Evolutionary conservation across 2,329 filamentous ascomycete species (phyloP).

Genomic region (Colletotrichum simmondsii): DNA sequence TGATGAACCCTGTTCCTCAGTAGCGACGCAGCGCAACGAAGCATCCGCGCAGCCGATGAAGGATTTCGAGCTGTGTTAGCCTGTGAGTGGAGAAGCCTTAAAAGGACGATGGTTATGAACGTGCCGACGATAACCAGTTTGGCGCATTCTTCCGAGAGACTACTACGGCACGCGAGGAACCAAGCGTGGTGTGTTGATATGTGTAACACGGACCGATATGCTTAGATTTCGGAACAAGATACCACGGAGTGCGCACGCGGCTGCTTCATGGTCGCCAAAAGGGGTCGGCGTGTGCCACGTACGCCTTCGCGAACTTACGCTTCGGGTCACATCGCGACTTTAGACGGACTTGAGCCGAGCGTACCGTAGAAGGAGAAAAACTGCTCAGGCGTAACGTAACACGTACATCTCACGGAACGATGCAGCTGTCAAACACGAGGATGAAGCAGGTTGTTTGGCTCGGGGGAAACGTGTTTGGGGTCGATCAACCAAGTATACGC

Average conservation of each 20-base stretch:
- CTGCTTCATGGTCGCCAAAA: neutral
- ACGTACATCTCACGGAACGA: neutral
- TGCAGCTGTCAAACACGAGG: slow-evolving; percentile 11
- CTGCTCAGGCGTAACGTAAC: slow-evolving; percentile 21
- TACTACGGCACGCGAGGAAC: neutral
- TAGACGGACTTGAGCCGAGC: neutral
- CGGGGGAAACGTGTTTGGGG: neutral
- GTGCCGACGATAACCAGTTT: slow-evolving; percentile 6
- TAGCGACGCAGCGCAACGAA: slow-evolving; percentile 11
- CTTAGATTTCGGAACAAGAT: neutral
- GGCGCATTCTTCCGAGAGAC: neutral
- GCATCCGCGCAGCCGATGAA: slow-evolving; percentile 13
- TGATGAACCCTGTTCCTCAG: neutral
- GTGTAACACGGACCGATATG: neutral
- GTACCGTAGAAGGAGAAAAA: slow-evolving; percentile 1
- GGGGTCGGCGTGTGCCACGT: slow-evolving; percentile 4
- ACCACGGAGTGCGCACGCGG: neutral
- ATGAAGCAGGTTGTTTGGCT: slow-evolving; percentile 6
- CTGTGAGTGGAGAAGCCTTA: neutral
- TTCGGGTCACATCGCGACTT: neutral
- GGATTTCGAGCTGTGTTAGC: slow-evolving; percentile 1
- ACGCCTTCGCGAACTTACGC: neutral
- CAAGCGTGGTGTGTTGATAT: neutral
- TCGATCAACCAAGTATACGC: neutral
- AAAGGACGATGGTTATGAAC: neutral